Conservation (phyloP, 225 moss, liverwort and hornwort genomes). For the Bryoerythrophyllum caledonicum region DNA sequence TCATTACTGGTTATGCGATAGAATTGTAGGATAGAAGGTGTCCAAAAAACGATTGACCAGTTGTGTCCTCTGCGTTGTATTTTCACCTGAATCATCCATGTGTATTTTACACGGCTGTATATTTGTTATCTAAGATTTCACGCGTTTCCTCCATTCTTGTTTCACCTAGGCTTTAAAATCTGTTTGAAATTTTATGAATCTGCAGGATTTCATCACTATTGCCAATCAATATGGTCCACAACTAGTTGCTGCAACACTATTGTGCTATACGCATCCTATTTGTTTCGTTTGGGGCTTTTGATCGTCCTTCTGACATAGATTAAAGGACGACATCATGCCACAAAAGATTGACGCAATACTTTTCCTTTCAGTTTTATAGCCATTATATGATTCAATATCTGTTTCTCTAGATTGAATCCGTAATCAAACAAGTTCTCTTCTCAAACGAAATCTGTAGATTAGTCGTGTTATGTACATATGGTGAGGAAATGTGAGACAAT, state of each 20-base stretch:
- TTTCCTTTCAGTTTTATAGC: no score
- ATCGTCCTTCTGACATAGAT: not conserved
- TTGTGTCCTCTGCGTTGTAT: conserved; percentile 7
- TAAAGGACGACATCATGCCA: not conserved
- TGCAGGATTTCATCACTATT: not conserved
- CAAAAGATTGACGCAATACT: no score
- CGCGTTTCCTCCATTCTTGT: not conserved
- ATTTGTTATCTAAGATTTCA: not conserved
- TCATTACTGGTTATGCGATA: not conserved
- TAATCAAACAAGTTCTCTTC: no score
- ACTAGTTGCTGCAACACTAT: not conserved
- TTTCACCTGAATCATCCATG: conserved; percentile 8
- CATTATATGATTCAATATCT: no score
- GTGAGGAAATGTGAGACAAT: not conserved
- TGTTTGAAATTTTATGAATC: not conserved
- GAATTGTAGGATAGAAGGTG: not conserved
- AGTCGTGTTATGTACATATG: not conserved
- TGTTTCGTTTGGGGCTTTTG: not conserved
- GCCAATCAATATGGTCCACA: not conserved
- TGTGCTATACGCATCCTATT: not conserved
- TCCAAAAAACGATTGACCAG: not conserved
- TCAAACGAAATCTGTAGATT: not conserved
- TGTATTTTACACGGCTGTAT: conserved; percentile 4
- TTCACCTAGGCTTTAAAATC: not conserved
- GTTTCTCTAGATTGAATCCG: no score